phyloP scores from a whole-genome alignment of 768 basidiomycete species.

The Rhizopogon vesiculosus region DNA sequence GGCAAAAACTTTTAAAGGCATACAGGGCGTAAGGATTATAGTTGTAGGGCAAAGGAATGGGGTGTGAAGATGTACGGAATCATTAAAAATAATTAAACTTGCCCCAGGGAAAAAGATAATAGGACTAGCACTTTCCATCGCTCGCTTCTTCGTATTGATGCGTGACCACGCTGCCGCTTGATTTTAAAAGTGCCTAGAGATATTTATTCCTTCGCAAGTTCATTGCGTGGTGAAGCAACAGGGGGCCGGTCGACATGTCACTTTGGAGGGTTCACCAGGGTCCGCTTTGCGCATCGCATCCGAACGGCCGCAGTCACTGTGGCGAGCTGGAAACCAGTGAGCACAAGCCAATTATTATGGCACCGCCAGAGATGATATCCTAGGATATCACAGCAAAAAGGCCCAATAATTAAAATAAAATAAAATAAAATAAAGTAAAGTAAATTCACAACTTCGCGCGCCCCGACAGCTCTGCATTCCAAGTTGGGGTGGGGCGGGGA shows the following conservation, averaged over 20 bases:
- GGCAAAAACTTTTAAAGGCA: not conserved
- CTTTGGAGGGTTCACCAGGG: not conserved
- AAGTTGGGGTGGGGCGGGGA: no score
- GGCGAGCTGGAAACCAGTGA: no score
- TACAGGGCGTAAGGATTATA: not conserved
- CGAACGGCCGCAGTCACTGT: not conserved
- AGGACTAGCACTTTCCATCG: not conserved
- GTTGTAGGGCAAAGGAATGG: not conserved
- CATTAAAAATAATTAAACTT: not conserved
- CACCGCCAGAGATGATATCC: no score
- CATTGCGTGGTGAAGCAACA: not conserved
- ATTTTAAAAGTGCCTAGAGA: not conserved
- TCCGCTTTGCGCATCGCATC: not conserved
- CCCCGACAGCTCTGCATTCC: not conserved
- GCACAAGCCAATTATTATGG: no score
- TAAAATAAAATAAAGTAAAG: not conserved
- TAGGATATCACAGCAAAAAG: no score
- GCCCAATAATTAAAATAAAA: not conserved
- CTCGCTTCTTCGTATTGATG: not conserved
- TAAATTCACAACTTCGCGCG: not conserved
- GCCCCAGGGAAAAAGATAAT: not conserved
- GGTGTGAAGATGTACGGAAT: slow-evolving; percentile 1
- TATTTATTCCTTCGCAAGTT: not conserved
- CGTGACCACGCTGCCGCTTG: not conserved
- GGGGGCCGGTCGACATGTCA: not conserved